Conservation (phyloP, 345 rosid genomes). For the Gossypium stocksii region DNA sequence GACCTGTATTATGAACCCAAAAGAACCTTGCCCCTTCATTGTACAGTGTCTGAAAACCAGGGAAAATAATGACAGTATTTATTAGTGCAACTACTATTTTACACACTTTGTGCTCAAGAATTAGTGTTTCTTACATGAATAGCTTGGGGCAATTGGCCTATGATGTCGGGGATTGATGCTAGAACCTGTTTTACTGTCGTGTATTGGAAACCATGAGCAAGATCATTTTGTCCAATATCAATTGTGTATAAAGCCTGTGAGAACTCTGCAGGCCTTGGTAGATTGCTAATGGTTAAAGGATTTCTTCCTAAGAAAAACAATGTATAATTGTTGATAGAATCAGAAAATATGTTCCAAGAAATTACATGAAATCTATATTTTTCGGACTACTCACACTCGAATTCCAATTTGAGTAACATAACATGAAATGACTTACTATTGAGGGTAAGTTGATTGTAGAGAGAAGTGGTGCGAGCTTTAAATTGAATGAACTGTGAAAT, state of each 20-base stretch:
- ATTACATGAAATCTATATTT: too few species aligned
- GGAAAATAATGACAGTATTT: background rate
- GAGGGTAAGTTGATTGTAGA: slow-evolving; percentile 30
- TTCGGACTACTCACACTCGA: too few species aligned
- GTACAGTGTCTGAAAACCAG: slow-evolving; percentile 42
- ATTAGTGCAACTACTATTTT: background rate
- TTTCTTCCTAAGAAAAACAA: slow-evolving; percentile 16
- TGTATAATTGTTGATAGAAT: background rate
- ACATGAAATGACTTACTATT: slow-evolving; percentile 23
- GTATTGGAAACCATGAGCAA: slow-evolving; percentile 45
- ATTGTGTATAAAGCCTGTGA: slow-evolving; percentile 59
- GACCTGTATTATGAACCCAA: slow-evolving; percentile 82
- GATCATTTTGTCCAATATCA: slow-evolving; percentile 77
- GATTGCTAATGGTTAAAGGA: slow-evolving; percentile 27
- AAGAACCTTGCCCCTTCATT: slow-evolving; percentile 71
- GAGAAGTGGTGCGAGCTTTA: slow-evolving; percentile 42
- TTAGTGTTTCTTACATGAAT: slow-evolving; percentile 35
- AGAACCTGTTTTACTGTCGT: slow-evolving; percentile 39
- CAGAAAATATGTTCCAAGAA: background rate
- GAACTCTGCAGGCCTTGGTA: slow-evolving; percentile 68
- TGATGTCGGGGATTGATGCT: slow-evolving; percentile 50
- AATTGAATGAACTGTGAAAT: slow-evolving; percentile 53
- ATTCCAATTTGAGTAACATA: too few species aligned
- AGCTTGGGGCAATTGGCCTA: slow-evolving; percentile 41
- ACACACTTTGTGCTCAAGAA: background rate